These are phyloP conservation scores for Urtica urens DNA, from an alignment of 306 rosid species.

Conservation along the genomic window DNA sequence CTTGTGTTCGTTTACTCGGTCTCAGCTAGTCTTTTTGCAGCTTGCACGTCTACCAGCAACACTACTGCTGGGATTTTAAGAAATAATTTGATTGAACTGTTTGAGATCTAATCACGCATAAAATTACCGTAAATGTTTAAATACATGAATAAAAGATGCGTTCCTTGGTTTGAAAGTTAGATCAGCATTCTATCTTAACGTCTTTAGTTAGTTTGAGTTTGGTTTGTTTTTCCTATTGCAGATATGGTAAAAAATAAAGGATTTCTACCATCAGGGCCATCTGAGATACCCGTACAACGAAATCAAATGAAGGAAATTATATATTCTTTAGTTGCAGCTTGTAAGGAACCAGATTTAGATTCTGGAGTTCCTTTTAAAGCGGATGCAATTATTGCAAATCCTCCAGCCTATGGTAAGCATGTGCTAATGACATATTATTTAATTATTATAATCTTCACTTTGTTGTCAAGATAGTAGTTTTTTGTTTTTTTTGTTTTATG, in stretches of 20 bases:
- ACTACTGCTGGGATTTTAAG: too few relatives aligned
- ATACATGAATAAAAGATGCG: not conserved
- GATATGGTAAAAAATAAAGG: slow-evolving; percentile 99
- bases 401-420: slow-evolving; percentile 88
- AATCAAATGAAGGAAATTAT: slow-evolving; percentile 92
- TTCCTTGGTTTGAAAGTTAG: not conserved
- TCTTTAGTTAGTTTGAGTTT: slow-evolving; percentile 5
- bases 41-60: too few relatives aligned
- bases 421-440: too few relatives aligned
- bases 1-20: slow-evolving; percentile 17
- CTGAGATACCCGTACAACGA: slow-evolving; percentile 85
- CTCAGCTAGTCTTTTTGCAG: not conserved
- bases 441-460: slow-evolving; percentile 6
- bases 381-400: slow-evolving; percentile 95
- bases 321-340: slow-evolving; percentile 73
- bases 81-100: not conserved
- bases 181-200: slow-evolving; percentile 10
- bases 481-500: not conserved
- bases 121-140: too few relatives aligned
- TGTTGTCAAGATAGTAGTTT: not conserved
- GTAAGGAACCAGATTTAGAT: slow-evolving; percentile 84
- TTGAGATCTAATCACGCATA: too few relatives aligned
- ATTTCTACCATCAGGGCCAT: slow-evolving; percentile 96
- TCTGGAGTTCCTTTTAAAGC: slow-evolving; percentile 65
- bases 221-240: slow-evolving; percentile 23